Conservation (phyloP, 768 basidiomycete species). For the Lactifluus hygrophoroides region DNA sequence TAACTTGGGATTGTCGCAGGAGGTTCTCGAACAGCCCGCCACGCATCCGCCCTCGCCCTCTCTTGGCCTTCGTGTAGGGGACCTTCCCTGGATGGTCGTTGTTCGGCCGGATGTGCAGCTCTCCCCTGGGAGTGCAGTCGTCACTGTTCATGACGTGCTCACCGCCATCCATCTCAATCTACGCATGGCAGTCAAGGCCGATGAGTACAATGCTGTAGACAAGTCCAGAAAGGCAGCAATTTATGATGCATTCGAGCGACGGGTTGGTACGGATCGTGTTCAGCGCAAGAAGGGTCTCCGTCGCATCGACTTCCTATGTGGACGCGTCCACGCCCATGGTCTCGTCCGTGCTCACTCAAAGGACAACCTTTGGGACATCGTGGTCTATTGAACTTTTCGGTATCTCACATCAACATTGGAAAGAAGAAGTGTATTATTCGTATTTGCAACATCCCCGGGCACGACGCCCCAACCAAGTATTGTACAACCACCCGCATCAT, state of each 20-base stretch:
- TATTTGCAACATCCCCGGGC: conserved; percentile 6
- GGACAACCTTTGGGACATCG: conserved; percentile 5
- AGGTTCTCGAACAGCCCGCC: neutral
- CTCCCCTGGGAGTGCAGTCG: neutral
- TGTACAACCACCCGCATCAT: conserved; percentile 11
- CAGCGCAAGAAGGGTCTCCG: conserved; percentile 11
- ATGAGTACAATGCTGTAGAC: conserved; percentile 1
- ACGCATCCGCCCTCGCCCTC: neutral
- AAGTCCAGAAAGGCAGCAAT: neutral
- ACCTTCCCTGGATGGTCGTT: neutral
- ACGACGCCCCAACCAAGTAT: conserved; percentile 2
- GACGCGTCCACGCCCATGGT: neutral
- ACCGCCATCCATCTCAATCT: neutral
- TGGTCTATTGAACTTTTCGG: neutral
- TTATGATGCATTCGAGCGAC: neutral
- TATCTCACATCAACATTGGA: too few species aligned
- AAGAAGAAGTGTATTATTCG: conserved; percentile 17
- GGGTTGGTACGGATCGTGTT: neutral
- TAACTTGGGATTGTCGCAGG: neutral
- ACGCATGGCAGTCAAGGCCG: neutral
- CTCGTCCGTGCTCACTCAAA: conserved; percentile 13
- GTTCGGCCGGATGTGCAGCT: neutral
- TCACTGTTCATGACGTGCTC: conserved; percentile 7
- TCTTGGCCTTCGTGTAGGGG: neutral
- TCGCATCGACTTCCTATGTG: conserved; percentile 4